Evolutionary conservation across 352 stramenopile species (phyloP).

Genomic region (Phytophthora pseudosyringae): DNA sequence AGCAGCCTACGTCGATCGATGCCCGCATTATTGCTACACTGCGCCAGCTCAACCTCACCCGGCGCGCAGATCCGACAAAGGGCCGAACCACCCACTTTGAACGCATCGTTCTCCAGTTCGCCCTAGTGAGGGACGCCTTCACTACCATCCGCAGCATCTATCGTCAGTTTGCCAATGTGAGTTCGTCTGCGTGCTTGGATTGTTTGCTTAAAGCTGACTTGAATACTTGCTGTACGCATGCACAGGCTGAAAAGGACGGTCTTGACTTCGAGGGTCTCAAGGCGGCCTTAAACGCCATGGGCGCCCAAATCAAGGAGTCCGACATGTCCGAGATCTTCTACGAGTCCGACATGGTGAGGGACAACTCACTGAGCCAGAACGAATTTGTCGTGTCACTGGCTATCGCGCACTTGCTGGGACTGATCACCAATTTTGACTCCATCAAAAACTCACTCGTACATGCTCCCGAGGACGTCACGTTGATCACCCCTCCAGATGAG

Average conservation of each 20-base stretch:
- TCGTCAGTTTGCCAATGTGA: constrained; percentile 60
- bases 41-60: constrained; percentile 62
- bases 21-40: constrained; percentile 73
- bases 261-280: constrained; percentile 78
- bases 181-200: constrained; percentile 19
- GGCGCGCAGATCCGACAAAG: constrained; percentile 51
- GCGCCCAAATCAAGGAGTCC: constrained; percentile 69
- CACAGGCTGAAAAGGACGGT: constrained; percentile 55
- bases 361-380: constrained; percentile 86
- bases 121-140: constrained; percentile 67
- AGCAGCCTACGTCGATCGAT: constrained; percentile 63
- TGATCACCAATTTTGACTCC: constrained; percentile 80
- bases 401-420: constrained; percentile 80
- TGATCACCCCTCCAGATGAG: constrained; percentile 33
- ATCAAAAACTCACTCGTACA: constrained; percentile 43
- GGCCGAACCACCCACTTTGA: constrained; percentile 72
- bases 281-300: constrained; percentile 56
- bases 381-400: constrained; percentile 89
- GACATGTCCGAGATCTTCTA: constrained; percentile 86
- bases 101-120: constrained; percentile 80
- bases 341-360: constrained; percentile 89
- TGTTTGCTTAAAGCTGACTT: constrained; percentile 3
- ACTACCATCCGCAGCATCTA: constrained; percentile 73
- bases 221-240: neutral
- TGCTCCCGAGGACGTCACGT: constrained; percentile 45